Percentiles rank a stretch among this genome's conserved stretches.
Conservation (phyloP, 2,329 filamentous ascomycete genomes). For the Colletotrichum sp. region DNA sequence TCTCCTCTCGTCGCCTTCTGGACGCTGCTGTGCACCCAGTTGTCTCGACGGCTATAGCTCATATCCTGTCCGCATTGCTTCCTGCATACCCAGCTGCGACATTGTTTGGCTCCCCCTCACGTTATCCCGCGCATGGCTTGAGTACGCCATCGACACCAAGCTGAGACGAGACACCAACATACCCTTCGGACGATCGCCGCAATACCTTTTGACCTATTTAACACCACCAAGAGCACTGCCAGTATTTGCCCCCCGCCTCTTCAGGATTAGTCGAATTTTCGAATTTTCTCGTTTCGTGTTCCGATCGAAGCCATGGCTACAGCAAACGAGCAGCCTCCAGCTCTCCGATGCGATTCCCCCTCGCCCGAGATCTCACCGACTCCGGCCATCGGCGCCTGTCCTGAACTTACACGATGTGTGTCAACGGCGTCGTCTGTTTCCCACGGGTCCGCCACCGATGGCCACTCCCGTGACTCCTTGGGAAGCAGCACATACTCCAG, state of each 20-base stretch:
- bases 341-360: slow-evolving; percentile 63
- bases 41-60: background rate
- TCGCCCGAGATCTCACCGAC: slow-evolving; percentile 67
- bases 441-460: slow-evolving; percentile 56
- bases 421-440: slow-evolving; percentile 68
- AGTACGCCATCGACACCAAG: background rate
- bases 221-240: background rate
- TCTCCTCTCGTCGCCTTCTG: background rate
- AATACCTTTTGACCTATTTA: background rate
- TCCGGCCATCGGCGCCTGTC: slow-evolving; percentile 64
- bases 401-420: slow-evolving; percentile 66
- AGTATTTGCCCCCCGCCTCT: background rate
- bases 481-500: slow-evolving; percentile 64
- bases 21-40: slow-evolving; percentile 19
- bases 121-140: background rate
- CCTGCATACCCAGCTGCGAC: background rate
- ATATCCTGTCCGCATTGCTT: background rate
- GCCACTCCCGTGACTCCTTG: slow-evolving; percentile 57
- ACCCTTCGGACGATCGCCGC: background rate
- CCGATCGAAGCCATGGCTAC: slow-evolving; percentile 33
- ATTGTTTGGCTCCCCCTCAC: background rate
- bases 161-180: slow-evolving; percentile 5
- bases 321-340: slow-evolving; percentile 33
- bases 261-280: background rate
- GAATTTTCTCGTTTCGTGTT: background rate